phyloP scores from a whole-genome alignment of 441 rosid genomes.

The Oxalis stricta region DNA sequence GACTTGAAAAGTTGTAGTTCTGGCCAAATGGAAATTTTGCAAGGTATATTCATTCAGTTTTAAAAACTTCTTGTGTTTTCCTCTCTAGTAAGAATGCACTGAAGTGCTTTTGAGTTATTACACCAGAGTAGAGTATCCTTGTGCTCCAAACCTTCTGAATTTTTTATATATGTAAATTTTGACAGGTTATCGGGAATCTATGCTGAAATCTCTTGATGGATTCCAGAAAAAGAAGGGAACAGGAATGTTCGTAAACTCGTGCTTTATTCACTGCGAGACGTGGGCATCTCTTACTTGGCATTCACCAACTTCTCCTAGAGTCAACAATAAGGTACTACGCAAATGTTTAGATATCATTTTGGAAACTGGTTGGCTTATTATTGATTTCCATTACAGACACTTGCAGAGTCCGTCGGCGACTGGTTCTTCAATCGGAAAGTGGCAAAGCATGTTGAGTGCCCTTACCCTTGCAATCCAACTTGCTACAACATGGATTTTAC shows the following conservation, averaged over 20 bases:
- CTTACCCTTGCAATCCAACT: constrained; percentile 86
- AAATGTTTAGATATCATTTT: neutral
- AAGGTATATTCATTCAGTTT: constrained; percentile 29
- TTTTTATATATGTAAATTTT: neutral
- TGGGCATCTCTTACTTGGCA: constrained; percentile 56
- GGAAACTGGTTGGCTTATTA: neutral
- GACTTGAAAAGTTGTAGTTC: constrained; percentile 44
- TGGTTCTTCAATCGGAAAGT: constrained; percentile 61
- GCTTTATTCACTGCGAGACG: constrained; percentile 77
- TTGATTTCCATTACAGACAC: constrained; percentile 40
- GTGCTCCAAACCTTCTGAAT: too few species aligned
- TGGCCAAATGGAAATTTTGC: constrained; percentile 41
- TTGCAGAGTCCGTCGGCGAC: constrained; percentile 78
- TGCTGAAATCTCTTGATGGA: constrained; percentile 38
- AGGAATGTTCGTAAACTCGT: constrained; percentile 74
- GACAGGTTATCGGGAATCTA: constrained; percentile 56
- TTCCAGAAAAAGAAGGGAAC: constrained; percentile 34
- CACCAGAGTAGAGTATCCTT: too few species aligned
- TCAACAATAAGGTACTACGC: constrained; percentile 50
- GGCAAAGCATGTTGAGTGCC: constrained; percentile 63
- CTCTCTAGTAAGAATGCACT: too few species aligned
- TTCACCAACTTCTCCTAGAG: constrained; percentile 49
- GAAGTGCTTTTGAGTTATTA: too few species aligned
- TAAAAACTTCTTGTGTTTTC: neutral
- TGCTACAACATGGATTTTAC: constrained; percentile 59